A percentile compares a stretch with the other conserved stretches of the same genome.
Conservation (phyloP, 257 asterid genomes). For the Mitragyna speciosa region DNA sequence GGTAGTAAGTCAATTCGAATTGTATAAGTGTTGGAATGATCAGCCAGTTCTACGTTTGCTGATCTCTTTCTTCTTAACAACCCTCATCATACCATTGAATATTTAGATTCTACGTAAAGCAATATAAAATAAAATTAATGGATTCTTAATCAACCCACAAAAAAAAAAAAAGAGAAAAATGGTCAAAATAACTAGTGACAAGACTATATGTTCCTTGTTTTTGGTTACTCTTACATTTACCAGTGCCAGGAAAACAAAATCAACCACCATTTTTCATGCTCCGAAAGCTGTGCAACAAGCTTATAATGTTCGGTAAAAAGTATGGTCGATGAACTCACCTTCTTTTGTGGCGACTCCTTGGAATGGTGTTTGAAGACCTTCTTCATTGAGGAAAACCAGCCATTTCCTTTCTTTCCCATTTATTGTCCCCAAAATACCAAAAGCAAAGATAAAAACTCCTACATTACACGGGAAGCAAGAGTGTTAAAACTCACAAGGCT, state of each 20-base stretch:
- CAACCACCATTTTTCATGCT: too few relatives aligned
- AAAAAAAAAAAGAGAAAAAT: too few relatives aligned
- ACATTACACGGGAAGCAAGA: not conserved
- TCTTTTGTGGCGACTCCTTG: constrained; percentile 54
- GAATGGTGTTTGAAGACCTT: constrained; percentile 77
- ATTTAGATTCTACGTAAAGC: not conserved
- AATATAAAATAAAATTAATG: not conserved
- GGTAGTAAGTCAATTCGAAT: not conserved
- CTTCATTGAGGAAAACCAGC: constrained; percentile 87
- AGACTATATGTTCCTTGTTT: not conserved
- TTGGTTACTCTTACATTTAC: not conserved
- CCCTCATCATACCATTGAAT: not conserved
- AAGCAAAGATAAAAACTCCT: not conserved
- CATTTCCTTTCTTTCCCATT: constrained; percentile 78
- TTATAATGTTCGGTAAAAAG: not conserved
- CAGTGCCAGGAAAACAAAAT: too few relatives aligned
- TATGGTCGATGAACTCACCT: constrained; percentile 39
- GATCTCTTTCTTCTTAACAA: not conserved
- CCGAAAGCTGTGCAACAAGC: too few relatives aligned
- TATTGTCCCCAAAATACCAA: constrained; percentile 20
- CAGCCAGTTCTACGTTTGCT: not conserved
- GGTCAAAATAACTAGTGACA: too few relatives aligned
- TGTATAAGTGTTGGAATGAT: not conserved
- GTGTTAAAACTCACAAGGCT: not conserved
- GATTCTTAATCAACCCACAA: not conserved